Evolutionary conservation across 225 moss, liverwort and hornwort genomes (phyloP), one percentile per base, ranked within the genome.

Genomic region (Pseudisothecium myosuroides): DNA sequence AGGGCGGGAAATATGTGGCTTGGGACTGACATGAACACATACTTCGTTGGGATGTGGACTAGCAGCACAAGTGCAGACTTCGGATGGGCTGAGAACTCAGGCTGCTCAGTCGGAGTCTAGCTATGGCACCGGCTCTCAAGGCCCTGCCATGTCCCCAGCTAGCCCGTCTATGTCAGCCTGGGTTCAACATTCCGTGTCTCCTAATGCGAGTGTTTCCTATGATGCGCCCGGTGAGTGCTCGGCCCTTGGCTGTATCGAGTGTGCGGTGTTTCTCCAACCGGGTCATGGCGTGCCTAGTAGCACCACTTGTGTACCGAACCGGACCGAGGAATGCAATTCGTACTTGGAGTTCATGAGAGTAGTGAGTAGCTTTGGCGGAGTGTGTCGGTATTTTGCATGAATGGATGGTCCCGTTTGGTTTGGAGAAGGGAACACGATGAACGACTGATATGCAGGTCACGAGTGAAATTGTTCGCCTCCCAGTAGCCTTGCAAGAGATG

Each of bases 101-200:
- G 94, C 95, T 89, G 94, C 92, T 45, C 96, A 96, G 69, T 88
- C 96, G 83, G 97, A 98, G 87, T 93, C 96, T 88, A 92, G 92
- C 88, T 90, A 87, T 90, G 92, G 81, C 74, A 85, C 90, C 36
- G 92, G 92, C 75, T 90, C 85, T 85, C 84, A 79, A 36, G 85
- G 80, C 50, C 80, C 88, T 73, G 79, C 85, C 59, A 50, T 91
- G 85, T 92, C 90, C 36, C 41, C 92, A 39, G 78, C 89, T 91
- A 89, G 91, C 80, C 92, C 92, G 77, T 92, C 92, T 78, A 86
- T 95, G 79, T 93, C 92, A 81, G 92, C 94, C 88, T 95, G 95
- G 94, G 91, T 89, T 91, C 95, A 90, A 77, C 94, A 89, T 85
- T 91, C 95, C 63, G 89, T 93, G 36, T 91, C 92, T 88, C 90